A percentile compares a stretch with the other conserved stretches of the same genome.
phyloP scores from a whole-genome alignment of 768 basidiomycete species.

The Rhodotorula paludigena region DNA sequence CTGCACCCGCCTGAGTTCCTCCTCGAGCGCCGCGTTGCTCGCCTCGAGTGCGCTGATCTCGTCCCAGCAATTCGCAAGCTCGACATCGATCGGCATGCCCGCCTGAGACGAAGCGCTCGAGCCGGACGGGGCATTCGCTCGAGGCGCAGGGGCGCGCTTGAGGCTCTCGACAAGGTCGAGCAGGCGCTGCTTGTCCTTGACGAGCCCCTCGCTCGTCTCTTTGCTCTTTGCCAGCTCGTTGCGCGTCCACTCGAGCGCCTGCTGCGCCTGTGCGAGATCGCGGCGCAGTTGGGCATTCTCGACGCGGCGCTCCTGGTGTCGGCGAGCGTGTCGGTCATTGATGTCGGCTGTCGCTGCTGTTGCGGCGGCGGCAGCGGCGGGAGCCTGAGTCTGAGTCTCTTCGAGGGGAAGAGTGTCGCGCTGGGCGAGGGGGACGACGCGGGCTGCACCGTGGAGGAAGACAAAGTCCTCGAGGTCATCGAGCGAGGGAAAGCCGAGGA shows the following conservation, averaged over 20 bases:
- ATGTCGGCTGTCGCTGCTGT: too few relatives aligned
- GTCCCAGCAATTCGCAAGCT: not conserved
- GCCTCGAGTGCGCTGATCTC: conserved; percentile 8
- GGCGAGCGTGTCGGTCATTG: not conserved
- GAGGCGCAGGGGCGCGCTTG: not conserved
- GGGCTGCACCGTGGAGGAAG: conserved; percentile 20
- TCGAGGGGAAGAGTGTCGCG: conserved; percentile 16
- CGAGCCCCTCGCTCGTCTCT: not conserved
- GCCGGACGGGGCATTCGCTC: not conserved
- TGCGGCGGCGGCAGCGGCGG: too few relatives aligned
- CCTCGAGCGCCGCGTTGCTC: not conserved
- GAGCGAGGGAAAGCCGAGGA: conserved; percentile 30
- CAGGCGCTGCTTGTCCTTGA: not conserved
- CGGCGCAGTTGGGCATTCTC: conserved; percentile 1
- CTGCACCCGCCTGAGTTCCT: not conserved
- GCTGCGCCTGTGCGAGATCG: not conserved
- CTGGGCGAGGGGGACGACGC: conserved; percentile 15
- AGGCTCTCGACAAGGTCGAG: not conserved
- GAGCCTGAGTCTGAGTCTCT: conserved; percentile 18
- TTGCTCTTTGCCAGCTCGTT: not conserved
- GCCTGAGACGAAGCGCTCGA: not conserved
- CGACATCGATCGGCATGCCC: not conserved
- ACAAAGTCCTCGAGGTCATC: conserved; percentile 33
- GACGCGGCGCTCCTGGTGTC: not conserved
- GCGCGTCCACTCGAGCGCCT: conserved; percentile 4